A percentile compares a stretch with the other conserved stretches of the same genome.
Evolutionary conservation across 331 rosid genomes (phyloP).

Genomic region (Dryas integrifolia): DNA sequence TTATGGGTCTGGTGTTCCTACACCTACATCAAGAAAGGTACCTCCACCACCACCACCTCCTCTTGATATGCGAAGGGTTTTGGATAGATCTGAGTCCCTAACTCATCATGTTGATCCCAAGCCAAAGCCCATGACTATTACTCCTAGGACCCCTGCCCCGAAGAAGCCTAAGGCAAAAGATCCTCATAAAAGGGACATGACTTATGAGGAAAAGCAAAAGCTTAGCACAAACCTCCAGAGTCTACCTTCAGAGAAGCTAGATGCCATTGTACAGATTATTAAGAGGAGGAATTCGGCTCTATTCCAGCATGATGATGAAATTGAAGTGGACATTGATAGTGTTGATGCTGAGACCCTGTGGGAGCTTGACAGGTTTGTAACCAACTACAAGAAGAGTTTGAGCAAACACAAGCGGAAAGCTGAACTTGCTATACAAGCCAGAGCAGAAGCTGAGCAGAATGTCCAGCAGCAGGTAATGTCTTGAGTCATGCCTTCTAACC

Average conservation of each 20-base stretch:
- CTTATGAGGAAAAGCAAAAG: constrained; percentile 84
- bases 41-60: constrained; percentile 57
- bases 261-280: constrained; percentile 76
- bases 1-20: constrained; percentile 44
- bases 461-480: constrained; percentile 48
- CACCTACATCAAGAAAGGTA: constrained; percentile 64
- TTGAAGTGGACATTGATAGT: constrained; percentile 95
- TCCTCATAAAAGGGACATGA: constrained; percentile 88
- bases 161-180: constrained; percentile 96
- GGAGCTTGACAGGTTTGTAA: constrained; percentile 97
- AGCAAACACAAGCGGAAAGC: constrained; percentile 91
- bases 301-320: constrained; percentile 82
- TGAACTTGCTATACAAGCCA: constrained; percentile 67
- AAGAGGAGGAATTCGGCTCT: constrained; percentile 75
- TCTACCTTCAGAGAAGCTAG: constrained; percentile 82
- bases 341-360: constrained; percentile 93
- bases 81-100: constrained; percentile 80
- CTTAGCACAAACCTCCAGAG: constrained; percentile 80
- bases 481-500: constrained; percentile 10
- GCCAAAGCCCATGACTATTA: constrained; percentile 42
- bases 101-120: constrained; percentile 42
- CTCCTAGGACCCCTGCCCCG: constrained; percentile 87
- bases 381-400: constrained; percentile 90
- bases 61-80: constrained; percentile 74
- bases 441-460: constrained; percentile 47